Evolutionary conservation across 495 filamentous ascomycete species (phyloP), one percentile per base, ranked within the genome.

Genomic region (Xylaria bambusicola): DNA sequence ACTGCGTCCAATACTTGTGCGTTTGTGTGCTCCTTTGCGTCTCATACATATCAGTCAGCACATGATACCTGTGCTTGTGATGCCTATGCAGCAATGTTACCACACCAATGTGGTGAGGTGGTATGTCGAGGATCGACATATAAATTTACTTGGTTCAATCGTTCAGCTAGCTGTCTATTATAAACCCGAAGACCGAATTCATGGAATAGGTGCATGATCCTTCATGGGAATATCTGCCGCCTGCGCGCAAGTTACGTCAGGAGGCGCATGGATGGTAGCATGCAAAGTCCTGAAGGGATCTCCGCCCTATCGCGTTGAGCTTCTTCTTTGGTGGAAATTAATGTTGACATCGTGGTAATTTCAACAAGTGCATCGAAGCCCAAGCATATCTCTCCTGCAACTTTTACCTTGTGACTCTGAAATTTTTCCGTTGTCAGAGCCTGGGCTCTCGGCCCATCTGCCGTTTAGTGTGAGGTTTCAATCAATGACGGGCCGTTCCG

Each of bases 91-190:
- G 52, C 52, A 29, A 44, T 21, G 33, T 21, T 21, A 54, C 26
- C 52, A 54, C 38, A 29, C 26, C 23, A 33, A 54, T 26, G 17
- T 53, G 21, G 20, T 33, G 38, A 54, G 9, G 18, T 26, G 38
- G 17, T 33, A 42, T 33, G 52, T 54, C 52, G n/a, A 35, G n/a
- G 52, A 44, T 44, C 40, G 52, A 33, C 52, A 44, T 24, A 24
- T 35, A 12, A 24, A 29, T 31, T 10, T 54, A 18, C 38, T 1
- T 21, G 8, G 24, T 8, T 33, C 21, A 15, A n/a, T 33, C 23
- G 9, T 38, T 33, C n/a, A 33, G 36, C 38, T 33, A 29, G 38
- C 23, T 21, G n/a, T 54, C 52, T 29, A 26, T 42, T 33, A 54
- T n/a, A 23, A 6, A 24, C 5, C 36, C 26, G 17, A 33, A 33